Conservation (phyloP, 2,329 filamentous ascomycete species). For the Penicillium oxalicum region DNA sequence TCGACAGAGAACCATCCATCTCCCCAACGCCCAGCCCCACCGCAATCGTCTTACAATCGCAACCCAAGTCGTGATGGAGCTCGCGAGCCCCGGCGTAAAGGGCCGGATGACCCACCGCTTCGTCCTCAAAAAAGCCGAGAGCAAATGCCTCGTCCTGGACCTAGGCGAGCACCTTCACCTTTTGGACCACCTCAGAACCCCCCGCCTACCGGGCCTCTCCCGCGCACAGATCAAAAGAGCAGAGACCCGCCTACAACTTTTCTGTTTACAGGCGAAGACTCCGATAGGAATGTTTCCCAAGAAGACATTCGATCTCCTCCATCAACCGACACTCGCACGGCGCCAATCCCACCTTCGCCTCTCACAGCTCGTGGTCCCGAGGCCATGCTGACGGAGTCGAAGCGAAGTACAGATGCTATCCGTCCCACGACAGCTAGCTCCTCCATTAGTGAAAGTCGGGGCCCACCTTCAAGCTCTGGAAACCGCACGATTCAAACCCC, state of each 20-base stretch:
- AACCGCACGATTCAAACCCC: constrained; percentile 27
- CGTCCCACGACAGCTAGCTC: constrained; percentile 28
- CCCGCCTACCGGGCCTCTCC: constrained; percentile 16
- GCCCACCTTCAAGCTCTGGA: constrained; percentile 16
- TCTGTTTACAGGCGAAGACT: constrained; percentile 15
- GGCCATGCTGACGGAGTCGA: constrained; percentile 11
- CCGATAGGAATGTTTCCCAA: constrained; percentile 15
- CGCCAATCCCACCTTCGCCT: constrained; percentile 3
- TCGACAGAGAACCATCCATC: constrained; percentile 20
- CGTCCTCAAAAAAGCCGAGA: constrained; percentile 37
- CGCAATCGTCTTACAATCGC: constrained; percentile 29
- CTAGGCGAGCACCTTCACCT: constrained; percentile 31
- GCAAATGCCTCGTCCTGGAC: constrained; percentile 33
- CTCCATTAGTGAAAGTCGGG: constrained; percentile 18
- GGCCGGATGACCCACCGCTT: constrained; percentile 34
- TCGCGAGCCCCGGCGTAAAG: constrained; percentile 26
- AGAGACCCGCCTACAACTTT: constrained; percentile 17
- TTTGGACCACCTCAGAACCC: constrained; percentile 23
- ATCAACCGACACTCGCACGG: constrained; percentile 21
- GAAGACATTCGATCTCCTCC: constrained; percentile 22
- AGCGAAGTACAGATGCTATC: constrained; percentile 23
- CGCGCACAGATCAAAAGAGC: constrained; percentile 21
- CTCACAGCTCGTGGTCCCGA: constrained; percentile 4
- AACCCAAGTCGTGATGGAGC: constrained; percentile 35
- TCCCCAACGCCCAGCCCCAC: constrained; percentile 13